These are phyloP conservation scores for Marasmius tenuissimus DNA, from an alignment of 1,284 basidiomycete species.

Conservation along the genomic window DNA sequence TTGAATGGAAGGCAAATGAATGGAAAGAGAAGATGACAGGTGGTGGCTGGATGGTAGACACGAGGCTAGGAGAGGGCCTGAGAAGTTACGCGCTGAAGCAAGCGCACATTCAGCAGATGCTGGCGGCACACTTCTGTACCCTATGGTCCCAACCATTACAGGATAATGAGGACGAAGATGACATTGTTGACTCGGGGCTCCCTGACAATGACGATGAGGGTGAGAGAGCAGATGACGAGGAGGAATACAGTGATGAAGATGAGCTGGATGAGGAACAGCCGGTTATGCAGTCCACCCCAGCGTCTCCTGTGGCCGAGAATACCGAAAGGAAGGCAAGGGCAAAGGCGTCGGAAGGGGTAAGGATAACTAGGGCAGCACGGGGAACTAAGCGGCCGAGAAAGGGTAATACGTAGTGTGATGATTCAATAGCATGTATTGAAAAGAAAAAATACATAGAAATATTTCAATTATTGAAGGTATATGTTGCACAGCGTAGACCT, in stretches of 20 bases:
- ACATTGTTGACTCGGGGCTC: neutral
- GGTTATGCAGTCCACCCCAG: neutral
- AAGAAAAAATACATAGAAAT: too few relatives aligned
- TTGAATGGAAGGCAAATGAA: neutral
- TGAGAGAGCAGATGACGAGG: neutral
- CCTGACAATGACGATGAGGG: neutral
- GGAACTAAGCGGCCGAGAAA: too few relatives aligned
- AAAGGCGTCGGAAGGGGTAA: too few relatives aligned
- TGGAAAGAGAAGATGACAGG: neutral
- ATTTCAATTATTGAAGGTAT: too few relatives aligned
- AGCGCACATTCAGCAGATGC: neutral
- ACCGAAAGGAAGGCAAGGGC: too few relatives aligned
- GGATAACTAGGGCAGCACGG: too few relatives aligned
- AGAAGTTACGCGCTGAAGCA: neutral
- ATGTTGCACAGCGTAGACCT: too few relatives aligned
- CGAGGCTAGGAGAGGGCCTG: neutral
- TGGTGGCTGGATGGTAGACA: neutral
- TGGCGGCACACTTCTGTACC: neutral
- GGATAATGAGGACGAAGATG: neutral
- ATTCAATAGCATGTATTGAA: too few relatives aligned
- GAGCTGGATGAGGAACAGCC: neutral
- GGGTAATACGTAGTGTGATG: too few relatives aligned
- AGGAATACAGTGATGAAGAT: neutral
- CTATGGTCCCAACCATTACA: neutral
- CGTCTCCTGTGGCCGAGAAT: neutral